A percentile compares a stretch with the other conserved stretches of the same genome.
These are phyloP conservation scores for Ustilago sp. DNA, from an alignment of 1,284 basidiomycete species.

Conservation along the genomic window DNA sequence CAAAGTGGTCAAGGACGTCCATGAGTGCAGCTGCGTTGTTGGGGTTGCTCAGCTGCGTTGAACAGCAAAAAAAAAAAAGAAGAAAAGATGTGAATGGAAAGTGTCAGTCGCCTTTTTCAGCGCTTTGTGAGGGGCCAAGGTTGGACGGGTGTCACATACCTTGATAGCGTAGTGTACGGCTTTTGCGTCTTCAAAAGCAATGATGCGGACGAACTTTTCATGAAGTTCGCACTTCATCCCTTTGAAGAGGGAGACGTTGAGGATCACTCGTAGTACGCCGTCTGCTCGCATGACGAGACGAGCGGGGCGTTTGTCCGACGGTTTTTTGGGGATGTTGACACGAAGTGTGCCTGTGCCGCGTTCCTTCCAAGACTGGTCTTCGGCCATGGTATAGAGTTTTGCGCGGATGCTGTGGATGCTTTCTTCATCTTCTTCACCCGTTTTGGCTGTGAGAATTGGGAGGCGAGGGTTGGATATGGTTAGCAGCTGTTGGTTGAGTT, in stretches of 20 bases:
- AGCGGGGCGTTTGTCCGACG: constrained; percentile 76
- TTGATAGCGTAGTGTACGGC: constrained; percentile 64
- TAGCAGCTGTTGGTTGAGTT: background rate
- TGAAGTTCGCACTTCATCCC: constrained; percentile 85
- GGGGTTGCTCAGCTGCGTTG: constrained; percentile 44
- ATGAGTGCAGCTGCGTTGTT: constrained; percentile 52
- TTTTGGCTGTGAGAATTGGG: constrained; percentile 75
- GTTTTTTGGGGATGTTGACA: constrained; percentile 76
- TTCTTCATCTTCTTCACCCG: constrained; percentile 92
- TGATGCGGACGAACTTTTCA: constrained; percentile 70
- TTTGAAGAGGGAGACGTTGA: constrained; percentile 86
- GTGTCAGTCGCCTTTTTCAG: background rate
- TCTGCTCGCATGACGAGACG: constrained; percentile 95
- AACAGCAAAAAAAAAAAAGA: background rate
- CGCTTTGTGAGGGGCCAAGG: too few species aligned
- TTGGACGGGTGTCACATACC: constrained; percentile 31
- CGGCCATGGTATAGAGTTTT: constrained; percentile 80
- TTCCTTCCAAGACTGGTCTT: constrained; percentile 83
- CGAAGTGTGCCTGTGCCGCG: constrained; percentile 84
- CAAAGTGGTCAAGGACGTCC: constrained; percentile 50
- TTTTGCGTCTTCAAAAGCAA: constrained; percentile 63
- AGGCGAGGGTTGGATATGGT: background rate
- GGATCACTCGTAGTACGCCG: constrained; percentile 83
- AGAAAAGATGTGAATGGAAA: background rate
- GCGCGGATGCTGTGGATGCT: constrained; percentile 85